These are phyloP conservation scores for Neurospora crassa DNA, from an alignment of 2,329 filamentous ascomycete genomes.

Conservation along the genomic window DNA sequence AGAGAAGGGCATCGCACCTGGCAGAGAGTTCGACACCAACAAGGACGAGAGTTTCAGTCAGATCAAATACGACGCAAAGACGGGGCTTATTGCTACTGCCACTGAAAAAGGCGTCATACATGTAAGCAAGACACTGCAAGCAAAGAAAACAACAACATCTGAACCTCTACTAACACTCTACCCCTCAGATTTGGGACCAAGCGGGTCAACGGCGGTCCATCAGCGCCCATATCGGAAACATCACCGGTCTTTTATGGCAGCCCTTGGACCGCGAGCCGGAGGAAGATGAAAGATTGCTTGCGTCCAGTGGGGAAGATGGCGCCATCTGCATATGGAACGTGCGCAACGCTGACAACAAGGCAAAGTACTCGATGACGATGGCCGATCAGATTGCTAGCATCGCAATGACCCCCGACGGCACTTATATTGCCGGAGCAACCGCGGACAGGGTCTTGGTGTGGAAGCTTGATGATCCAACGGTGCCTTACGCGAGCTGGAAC, in stretches of 20 bases:
- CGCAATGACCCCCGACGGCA: conserved; percentile 53
- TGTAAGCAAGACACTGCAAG: conserved; percentile 33
- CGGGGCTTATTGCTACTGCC: conserved; percentile 46
- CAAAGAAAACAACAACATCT: conserved; percentile 4
- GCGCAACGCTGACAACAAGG: conserved; percentile 41
- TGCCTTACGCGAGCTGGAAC: conserved; percentile 53
- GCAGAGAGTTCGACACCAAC: conserved; percentile 41
- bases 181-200: conserved; percentile 42
- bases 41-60: conserved; percentile 45
- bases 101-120: conserved; percentile 51
- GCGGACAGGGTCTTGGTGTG: conserved; percentile 51
- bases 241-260: conserved; percentile 53
- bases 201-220: conserved; percentile 45
- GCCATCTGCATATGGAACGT: conserved; percentile 56
- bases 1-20: conserved; percentile 34
- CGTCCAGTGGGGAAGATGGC: conserved; percentile 53
- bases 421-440: conserved; percentile 53
- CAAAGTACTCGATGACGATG: conserved; percentile 53
- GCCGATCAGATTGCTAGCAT: conserved; percentile 40
- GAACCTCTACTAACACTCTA: not conserved
- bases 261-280: conserved; percentile 32
- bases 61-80: conserved; percentile 45
- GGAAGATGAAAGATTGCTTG: conserved; percentile 46
- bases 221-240: conserved; percentile 46
- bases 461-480: conserved; percentile 50